A percentile compares a stretch with the other conserved stretches of the same genome.
phyloP scores from a whole-genome alignment of 805 yeast genomes.

The Suhomyces faveliae region DNA sequence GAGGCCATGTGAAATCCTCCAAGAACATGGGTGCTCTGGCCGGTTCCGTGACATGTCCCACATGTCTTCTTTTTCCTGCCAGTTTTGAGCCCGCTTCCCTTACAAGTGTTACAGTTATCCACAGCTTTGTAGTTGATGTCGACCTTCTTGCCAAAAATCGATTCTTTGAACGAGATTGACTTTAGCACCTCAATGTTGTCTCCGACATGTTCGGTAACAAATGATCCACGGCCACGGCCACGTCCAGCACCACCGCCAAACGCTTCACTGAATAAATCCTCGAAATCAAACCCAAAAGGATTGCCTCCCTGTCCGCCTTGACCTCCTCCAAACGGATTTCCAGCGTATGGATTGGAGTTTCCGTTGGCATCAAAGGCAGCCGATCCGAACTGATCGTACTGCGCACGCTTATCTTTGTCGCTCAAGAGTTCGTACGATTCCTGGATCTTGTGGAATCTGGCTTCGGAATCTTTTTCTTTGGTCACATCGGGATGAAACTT shows the following conservation, averaged over 20 bases:
- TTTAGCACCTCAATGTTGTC: slow-evolving; percentile 82
- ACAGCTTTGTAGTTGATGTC: slow-evolving; percentile 69
- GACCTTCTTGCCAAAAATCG: slow-evolving; percentile 73
- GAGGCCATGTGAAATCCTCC: slow-evolving; percentile 98
- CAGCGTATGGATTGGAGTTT: slow-evolving; percentile 47
- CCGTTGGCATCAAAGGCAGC: slow-evolving; percentile 72
- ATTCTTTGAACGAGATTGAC: slow-evolving; percentile 77
- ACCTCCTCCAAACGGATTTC: slow-evolving; percentile 40
- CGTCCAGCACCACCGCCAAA: slow-evolving; percentile 43
- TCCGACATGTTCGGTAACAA: slow-evolving; percentile 79
- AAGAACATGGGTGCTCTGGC: slow-evolving; percentile 78
- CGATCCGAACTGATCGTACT: slow-evolving; percentile 90
- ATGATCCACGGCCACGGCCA: slow-evolving; percentile 42
- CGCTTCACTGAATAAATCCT: slow-evolving; percentile 48
- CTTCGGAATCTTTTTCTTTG: slow-evolving; percentile 85
- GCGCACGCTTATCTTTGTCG: slow-evolving; percentile 79
- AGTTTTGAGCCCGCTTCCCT: slow-evolving; percentile 79
- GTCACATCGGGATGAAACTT: slow-evolving; percentile 96
- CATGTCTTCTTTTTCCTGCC: slow-evolving; percentile 79
- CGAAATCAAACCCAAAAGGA: slow-evolving; percentile 50
- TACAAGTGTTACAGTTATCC: slow-evolving; percentile 75
- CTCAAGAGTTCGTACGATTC: slow-evolving; percentile 91
- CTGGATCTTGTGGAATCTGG: slow-evolving; percentile 87
- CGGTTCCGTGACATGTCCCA: slow-evolving; percentile 87
- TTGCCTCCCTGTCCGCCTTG: slow-evolving; percentile 35